Base-by-base conservation (phyloP, 2,329 filamentous ascomycete species). In the Tolypocladium cylindrosporum region DNA sequence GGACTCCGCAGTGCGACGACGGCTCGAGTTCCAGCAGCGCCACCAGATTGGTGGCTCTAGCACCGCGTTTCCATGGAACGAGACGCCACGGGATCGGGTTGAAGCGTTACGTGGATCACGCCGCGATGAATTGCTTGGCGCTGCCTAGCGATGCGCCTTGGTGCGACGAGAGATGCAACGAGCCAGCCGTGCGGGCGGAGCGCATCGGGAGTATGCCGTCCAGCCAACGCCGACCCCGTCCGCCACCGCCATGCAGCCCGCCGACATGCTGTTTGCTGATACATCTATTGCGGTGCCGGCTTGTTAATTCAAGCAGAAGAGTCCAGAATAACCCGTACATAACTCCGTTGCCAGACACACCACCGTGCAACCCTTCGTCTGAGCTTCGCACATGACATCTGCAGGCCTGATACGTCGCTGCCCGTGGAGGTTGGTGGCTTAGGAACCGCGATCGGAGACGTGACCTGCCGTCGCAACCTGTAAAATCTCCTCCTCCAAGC, bases 391-490 rank as follows among this genome's bases (percentile, higher is more conserved):
- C 5, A 39, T 16, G 5, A 39, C 37, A 39, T 40, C 14, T 40
- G 39, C 39, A 40, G 37, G 39, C 16, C 39, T 39, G 39, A 40
- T 19, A 21, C 21, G 24, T 14, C 43, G 48, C 21, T 31, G 53
- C 55, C 37, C 37, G 39, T 53, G 48, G 21, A 42, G 8, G 27
- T 31, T n/a, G 34, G 16, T 56, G 58, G 56, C 56, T 27, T 24
- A 42, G 16, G 45, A 27, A n/a, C 27, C n/a, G 56, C 55, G 62
- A 53, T 59, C 51, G 31, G 62, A 58, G 39, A 63, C 58, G 57
- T 97, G 94, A 0, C 94, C 94, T 53, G 90, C 90, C 43, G 85
- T 94, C 4, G 94, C 92, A 62, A 96, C 86, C 51, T 79, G 75
- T 55, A 97, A 69, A 63, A 97, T 97, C 58, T 93, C 87, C 40